Base-by-base conservation (phyloP, 2,329 filamentous ascomycete genomes). In the Diaporthe ilicicola region DNA sequence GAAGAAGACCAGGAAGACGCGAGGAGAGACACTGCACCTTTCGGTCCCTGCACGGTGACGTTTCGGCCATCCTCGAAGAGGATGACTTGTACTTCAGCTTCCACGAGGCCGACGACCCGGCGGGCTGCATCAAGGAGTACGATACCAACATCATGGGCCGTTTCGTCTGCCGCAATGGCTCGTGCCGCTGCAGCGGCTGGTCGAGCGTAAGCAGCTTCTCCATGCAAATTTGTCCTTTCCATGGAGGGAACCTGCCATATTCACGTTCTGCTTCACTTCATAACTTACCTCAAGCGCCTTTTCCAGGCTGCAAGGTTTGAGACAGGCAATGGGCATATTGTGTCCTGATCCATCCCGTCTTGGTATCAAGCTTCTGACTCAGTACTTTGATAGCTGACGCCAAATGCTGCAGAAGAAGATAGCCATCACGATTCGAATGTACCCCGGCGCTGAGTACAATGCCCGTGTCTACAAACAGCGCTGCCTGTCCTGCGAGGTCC, bases 391-490 rank as follows among this genome's bases (percentile, higher is more conserved):
- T 39, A 15, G 37, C 37, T 39, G 13, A 39, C 37, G 7, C 37
- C 37, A 39, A 39, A 10, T 39, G 37, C 37, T 39, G 37, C 37
- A 39, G 37, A 39, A 39, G 44, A 27, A 64, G 8, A 69, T 75
- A 4, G 44, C 66, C 13, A 74, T 76, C 34, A 22, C 55, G 22
- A 75, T 76, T 29, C 71, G 74, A 13, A 70, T 73, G 48, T 78
- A 75, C 54, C 37, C 51, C 1, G 39, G 55, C 2, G 65, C 71
- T 1, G 61, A 68, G 19, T 78, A 78, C 66, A 76, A 77, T 44
- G 77, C 75, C 17, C 64, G 42, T 27, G 75, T 78, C 1, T 78
- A 73, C 37, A 74, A 75, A 10, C 77, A 78, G 46, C 76, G 73
- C 15, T 78, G 76, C 56, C 69, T 22, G 29, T 50, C 34, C 2